These are phyloP conservation scores for Aphanomyces cochlioides DNA, from an alignment of 352 stramenopile genomes.

Conservation along the genomic window DNA sequence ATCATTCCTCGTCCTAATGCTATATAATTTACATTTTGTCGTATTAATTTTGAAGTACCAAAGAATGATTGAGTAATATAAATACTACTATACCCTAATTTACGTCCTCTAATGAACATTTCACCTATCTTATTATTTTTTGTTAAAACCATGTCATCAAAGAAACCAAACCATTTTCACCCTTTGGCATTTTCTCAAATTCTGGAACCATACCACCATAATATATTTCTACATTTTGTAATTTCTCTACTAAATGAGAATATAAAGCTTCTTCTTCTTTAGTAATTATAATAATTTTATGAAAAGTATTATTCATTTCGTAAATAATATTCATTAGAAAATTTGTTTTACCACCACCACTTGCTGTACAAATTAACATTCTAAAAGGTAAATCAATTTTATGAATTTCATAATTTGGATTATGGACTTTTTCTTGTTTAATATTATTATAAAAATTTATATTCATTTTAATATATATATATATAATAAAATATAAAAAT, in stretches of 20 bases:
- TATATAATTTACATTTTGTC: too few relatives aligned
- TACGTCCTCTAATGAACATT: too few relatives aligned
- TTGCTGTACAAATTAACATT: too few relatives aligned
- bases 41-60: too few relatives aligned
- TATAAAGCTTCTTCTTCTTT: background rate
- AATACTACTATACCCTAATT: too few relatives aligned
- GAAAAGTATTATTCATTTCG: background rate
- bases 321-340: constrained; percentile 24
- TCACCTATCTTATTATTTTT: too few relatives aligned
- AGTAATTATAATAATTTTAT: background rate
- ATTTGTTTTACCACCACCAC: constrained; percentile 16
- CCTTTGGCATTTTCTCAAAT: too few relatives aligned
- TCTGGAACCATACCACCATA: too few relatives aligned
- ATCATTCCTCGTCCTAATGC: too few relatives aligned
- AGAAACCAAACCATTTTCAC: too few relatives aligned
- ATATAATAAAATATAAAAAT: constrained; percentile 20
- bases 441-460: constrained; percentile 12
- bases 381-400: background rate
- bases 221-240: background rate
- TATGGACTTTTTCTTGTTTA: constrained; percentile 3
- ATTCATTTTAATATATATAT: constrained; percentile 18
- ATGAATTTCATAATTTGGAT: constrained; percentile 13
- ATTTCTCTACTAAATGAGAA: background rate
- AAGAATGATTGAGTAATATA: too few relatives aligned
- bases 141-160: too few relatives aligned